Percentiles rank a stretch among this genome's conserved stretches.
phyloP scores from a whole-genome alignment of 768 basidiomycete species.

The Rhodocollybia butyracea region DNA sequence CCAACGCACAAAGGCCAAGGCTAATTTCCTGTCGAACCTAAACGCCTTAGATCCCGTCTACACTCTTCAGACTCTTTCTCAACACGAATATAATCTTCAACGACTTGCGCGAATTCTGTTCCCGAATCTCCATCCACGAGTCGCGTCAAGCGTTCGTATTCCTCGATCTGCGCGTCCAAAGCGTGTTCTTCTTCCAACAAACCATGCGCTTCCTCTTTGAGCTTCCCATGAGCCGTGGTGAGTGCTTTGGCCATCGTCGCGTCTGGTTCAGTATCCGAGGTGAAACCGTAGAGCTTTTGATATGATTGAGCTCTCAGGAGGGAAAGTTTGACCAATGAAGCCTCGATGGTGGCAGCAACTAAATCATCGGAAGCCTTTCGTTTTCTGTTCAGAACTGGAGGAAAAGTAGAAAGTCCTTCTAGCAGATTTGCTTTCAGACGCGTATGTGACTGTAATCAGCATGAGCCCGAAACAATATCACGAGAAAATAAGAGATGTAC shows the following conservation, averaged over 20 bases:
- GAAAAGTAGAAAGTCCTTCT: constrained; percentile 23
- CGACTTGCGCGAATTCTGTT: constrained; percentile 40
- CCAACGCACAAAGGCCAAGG: too few species aligned
- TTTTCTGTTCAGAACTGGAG: constrained; percentile 21
- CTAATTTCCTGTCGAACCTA: constrained; percentile 53
- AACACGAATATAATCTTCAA: constrained; percentile 45
- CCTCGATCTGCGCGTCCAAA: constrained; percentile 36
- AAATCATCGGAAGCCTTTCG: constrained; percentile 36
- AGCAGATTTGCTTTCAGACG: constrained; percentile 28
- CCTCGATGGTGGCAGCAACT: constrained; percentile 42
- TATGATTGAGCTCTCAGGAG: constrained; percentile 39
- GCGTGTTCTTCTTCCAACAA: constrained; percentile 32
- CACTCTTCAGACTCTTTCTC: constrained; percentile 50
- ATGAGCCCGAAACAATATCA: background rate
- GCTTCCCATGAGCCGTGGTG: constrained; percentile 23
- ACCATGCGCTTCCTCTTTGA: constrained; percentile 31
- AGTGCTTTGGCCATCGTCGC: constrained; percentile 32
- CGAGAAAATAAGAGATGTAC: too few species aligned
- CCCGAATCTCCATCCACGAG: constrained; percentile 35
- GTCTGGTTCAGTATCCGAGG: constrained; percentile 14
- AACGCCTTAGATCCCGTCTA: constrained; percentile 40
- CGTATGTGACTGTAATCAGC: constrained; percentile 25
- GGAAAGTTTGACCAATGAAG: constrained; percentile 44
- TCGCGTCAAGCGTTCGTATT: constrained; percentile 38
- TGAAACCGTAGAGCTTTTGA: constrained; percentile 35